Conservation (phyloP, 2,329 filamentous ascomycete species). For the Dothideomycetidae sp. region DNA sequence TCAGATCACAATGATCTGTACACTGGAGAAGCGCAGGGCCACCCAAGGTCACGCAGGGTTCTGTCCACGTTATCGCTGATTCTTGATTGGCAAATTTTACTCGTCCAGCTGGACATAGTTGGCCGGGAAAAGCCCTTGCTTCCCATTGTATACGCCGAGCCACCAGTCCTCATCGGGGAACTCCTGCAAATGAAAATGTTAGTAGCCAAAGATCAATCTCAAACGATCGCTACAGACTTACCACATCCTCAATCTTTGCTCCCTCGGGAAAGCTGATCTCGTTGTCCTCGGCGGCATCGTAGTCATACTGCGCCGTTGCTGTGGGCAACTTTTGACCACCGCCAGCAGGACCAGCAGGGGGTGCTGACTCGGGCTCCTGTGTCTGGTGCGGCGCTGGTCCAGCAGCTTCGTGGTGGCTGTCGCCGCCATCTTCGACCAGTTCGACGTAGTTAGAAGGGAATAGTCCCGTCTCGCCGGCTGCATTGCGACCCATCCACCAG, state of each 20-base stretch:
- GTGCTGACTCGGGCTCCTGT: constrained; percentile 12
- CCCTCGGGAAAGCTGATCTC: constrained; percentile 74
- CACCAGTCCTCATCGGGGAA: constrained; percentile 99
- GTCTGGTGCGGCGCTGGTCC: constrained; percentile 27
- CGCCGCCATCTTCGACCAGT: constrained; percentile 48
- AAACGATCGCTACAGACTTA: constrained; percentile 31
- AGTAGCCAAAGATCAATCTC: background rate
- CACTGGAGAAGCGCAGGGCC: too few species aligned
- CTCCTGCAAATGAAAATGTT: constrained; percentile 44
- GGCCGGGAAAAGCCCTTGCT: constrained; percentile 62
- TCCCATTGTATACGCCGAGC: constrained; percentile 73
- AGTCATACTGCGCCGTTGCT: constrained; percentile 83
- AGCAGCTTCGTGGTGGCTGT: constrained; percentile 23
- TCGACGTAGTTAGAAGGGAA: constrained; percentile 98
- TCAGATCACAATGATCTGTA: too few species aligned
- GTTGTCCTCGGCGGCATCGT: constrained; percentile 94
- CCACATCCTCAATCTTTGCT: constrained; percentile 64
- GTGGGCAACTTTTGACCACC: constrained; percentile 33
- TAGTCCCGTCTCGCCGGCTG: constrained; percentile 66
- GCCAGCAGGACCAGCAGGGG: constrained; percentile 20
- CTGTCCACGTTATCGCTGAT: too few species aligned
- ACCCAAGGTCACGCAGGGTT: too few species aligned
- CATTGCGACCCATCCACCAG: constrained; percentile 96
- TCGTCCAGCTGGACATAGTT: constrained; percentile 37
- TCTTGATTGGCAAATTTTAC: too few species aligned